Conservation (phyloP, 805 yeast genomes). For the Wickerhamomyces bovis region DNA sequence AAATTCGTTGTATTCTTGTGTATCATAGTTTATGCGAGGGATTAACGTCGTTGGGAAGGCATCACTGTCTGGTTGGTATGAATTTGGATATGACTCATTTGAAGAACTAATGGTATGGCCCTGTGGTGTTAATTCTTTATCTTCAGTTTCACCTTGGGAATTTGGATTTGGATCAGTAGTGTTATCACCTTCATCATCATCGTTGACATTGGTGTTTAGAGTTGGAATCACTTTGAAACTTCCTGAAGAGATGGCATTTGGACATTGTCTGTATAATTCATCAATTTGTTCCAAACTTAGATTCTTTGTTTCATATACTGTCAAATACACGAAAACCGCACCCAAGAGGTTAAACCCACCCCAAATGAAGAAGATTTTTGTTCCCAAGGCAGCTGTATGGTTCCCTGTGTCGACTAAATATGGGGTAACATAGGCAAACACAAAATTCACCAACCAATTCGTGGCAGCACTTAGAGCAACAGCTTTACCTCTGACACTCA, state of each 20-base stretch:
- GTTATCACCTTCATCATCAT: not conserved
- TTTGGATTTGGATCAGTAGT: not conserved
- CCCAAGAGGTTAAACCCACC: conserved; percentile 62
- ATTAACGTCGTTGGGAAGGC: not conserved
- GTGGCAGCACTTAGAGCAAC: conserved; percentile 72
- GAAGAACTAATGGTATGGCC: conserved; percentile 1
- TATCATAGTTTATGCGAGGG: not conserved
- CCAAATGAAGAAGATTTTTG: conserved; percentile 75
- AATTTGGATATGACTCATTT: conserved; percentile 4
- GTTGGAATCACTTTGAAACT: conserved; percentile 29
- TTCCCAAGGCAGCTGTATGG: conserved; percentile 64
- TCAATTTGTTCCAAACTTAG: conserved; percentile 77
- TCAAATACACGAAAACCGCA: conserved; percentile 53
- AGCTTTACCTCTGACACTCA: conserved; percentile 71
- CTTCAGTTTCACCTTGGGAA: not conserved
- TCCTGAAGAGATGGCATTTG: conserved; percentile 45
- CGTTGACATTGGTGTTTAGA: not conserved
- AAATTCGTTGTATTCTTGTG: conserved; percentile 5
- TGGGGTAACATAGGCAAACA: conserved; percentile 70
- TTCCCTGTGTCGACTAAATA: conserved; percentile 63
- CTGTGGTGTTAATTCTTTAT: conserved; percentile 2
- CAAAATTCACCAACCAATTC: conserved; percentile 75
- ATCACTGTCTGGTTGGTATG: not conserved
- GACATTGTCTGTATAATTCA: conserved; percentile 59
- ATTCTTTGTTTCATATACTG: conserved; percentile 77